These are phyloP conservation scores for Haematococcus lacustris DNA, from an alignment of 139 green algal species.

Conservation along the genomic window DNA sequence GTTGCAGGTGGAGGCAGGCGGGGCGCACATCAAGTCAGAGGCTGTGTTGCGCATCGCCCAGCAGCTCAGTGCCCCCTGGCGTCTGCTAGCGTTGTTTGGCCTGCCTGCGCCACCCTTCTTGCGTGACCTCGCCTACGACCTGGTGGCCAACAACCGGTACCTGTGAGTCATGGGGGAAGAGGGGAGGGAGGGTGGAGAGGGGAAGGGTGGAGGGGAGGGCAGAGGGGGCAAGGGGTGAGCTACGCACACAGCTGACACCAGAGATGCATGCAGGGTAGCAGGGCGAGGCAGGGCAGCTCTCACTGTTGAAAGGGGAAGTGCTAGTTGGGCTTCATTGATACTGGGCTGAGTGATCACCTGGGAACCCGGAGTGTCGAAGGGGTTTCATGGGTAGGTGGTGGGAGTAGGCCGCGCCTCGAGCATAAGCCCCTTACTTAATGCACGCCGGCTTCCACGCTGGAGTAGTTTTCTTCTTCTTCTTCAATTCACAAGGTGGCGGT, in stretches of 20 bases:
- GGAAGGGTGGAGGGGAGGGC: background rate
- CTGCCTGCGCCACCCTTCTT: conserved; percentile 32
- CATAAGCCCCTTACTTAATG: no score
- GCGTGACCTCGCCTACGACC: conserved; percentile 56
- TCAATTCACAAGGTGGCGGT: no score
- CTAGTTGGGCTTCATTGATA: background rate
- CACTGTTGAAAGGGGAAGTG: background rate
- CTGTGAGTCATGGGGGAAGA: background rate
- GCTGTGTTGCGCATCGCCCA: conserved; percentile 54
- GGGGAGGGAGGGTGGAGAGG: background rate
- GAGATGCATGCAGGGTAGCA: background rate
- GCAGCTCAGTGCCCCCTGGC: conserved; percentile 41
- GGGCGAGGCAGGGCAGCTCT: background rate
- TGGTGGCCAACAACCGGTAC: conserved; percentile 54
- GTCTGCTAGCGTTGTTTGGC: conserved; percentile 40
- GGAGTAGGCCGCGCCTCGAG: no score
- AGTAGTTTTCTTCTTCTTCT: no score
- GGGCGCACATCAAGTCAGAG: conserved; percentile 47
- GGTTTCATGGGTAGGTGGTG: no score
- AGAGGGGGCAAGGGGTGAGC: background rate
- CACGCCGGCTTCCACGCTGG: no score
- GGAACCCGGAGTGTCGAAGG: no score
- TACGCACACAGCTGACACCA: background rate
- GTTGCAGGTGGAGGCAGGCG: background rate
- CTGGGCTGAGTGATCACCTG: background rate